Evolutionary conservation across 2,329 filamentous ascomycete species (phyloP), one percentile per base, ranked within the genome.

Genomic region (Rutstroemia sp.): DNA sequence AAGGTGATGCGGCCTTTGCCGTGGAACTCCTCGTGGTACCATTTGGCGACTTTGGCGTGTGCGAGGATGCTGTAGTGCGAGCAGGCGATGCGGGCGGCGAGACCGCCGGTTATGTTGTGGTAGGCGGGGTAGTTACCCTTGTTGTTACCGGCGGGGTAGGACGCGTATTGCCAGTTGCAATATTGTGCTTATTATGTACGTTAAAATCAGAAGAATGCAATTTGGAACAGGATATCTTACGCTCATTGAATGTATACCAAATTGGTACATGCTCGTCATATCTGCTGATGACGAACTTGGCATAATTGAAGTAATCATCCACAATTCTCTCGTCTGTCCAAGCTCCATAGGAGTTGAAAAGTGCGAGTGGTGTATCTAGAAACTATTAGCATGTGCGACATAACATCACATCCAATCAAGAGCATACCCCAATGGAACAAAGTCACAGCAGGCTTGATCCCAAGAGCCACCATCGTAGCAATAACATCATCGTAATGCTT

Each of bases 231-330:
- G 48, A 65, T 1, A 68, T 57, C 16, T 67, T 59, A 10, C 78
- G 78, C 65, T 80, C 79, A 61, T 81, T 80, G 65, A 78, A 79
- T n/a, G 77, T 80, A 61, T 75, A 76, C 76, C 76, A 80, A 4
- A 75, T 70, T 0, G 76, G 73, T 0, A 81, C 76, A 0, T 78
- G 72, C 55, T 80, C 74, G 4, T 75, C 76, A 59, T 75, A 81
- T 54, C 78, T 75, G 1, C 73, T 71, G 68, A 81, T 75, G 42
- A 76, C 72, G 17, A 80, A 72, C 55, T 78, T 77, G 41, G 75
- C 78, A 54, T 81, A 81, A 63, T 80, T 70, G 1, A 79, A 72
- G 62, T 78, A 81, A 14, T 75, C 75, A 39, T 78, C 76, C 9
- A 74, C 68, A 30, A 79, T 80, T 1, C 72, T 72, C 34, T 72